A percentile compares a stretch with the other conserved stretches of the same genome.
phyloP scores from a whole-genome alignment of 2,329 filamentous ascomycete genomes.

The Diaporthe citri region DNA sequence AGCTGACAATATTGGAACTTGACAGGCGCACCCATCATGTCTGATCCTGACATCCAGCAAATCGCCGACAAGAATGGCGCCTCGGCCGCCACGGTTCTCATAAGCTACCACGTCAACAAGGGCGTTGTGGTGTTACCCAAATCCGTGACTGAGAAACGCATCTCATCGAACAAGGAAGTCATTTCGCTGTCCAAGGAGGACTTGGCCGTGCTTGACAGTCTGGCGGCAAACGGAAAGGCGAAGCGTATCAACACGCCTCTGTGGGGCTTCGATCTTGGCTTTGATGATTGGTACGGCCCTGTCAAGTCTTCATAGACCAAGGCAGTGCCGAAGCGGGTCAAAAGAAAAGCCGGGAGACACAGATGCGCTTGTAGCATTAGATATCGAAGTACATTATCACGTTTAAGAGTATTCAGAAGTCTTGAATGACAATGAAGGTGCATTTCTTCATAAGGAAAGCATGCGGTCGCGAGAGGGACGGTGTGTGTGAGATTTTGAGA shows the following conservation, averaged over 20 bases:
- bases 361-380: constrained; percentile 42
- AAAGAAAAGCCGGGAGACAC: not conserved
- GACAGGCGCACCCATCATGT: constrained; percentile 30
- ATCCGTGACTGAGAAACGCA: constrained; percentile 43
- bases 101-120: constrained; percentile 44
- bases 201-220: constrained; percentile 32
- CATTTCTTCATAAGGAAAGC: too few species aligned
- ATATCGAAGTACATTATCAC: not conserved
- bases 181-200: constrained; percentile 41
- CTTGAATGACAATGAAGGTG: too few species aligned
- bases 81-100: constrained; percentile 43
- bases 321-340: too few species aligned
- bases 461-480: too few species aligned
- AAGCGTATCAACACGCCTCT: constrained; percentile 51
- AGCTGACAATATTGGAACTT: not conserved
- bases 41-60: constrained; percentile 34
- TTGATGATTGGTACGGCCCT: constrained; percentile 55
- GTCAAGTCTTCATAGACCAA: not conserved
- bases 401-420: not conserved
- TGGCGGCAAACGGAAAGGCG: constrained; percentile 49
- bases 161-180: constrained; percentile 41
- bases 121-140: constrained; percentile 43
- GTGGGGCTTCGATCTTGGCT: constrained; percentile 48
- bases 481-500: not conserved
- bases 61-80: constrained; percentile 41